A percentile compares a stretch with the other conserved stretches of the same genome.
Evolutionary conservation across 108 stramenopile genomes (phyloP).

Genomic region (Chaetoceros muelleri): DNA sequence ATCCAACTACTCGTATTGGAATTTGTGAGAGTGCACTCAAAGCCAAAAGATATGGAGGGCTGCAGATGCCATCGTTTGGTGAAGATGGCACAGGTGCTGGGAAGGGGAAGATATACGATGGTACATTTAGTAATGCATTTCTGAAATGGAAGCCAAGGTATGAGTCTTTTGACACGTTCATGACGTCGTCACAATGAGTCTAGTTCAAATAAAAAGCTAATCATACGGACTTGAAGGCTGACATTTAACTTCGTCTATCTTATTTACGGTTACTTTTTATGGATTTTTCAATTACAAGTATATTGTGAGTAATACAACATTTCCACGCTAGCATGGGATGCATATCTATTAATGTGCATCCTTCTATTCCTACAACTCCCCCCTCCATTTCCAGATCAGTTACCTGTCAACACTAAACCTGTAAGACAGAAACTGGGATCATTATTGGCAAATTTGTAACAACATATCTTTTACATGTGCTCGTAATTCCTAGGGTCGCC

Average conservation of each 20-base stretch:
- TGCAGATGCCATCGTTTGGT: slow-evolving; percentile 50
- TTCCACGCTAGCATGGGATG: neutral
- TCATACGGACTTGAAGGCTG: too few relatives aligned
- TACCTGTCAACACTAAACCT: too few relatives aligned
- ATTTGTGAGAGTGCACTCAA: slow-evolving; percentile 78
- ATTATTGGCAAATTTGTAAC: too few relatives aligned
- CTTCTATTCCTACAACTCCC: neutral
- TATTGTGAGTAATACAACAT: neutral
- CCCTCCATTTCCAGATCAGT: neutral
- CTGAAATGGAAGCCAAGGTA: slow-evolving; percentile 69
- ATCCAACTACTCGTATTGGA: slow-evolving; percentile 55
- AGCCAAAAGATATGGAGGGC: slow-evolving; percentile 24
- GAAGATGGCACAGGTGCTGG: slow-evolving; percentile 35
- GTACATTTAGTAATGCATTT: slow-evolving; percentile 43
- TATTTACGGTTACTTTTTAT: neutral
- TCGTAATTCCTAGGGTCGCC: neutral
- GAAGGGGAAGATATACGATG: slow-evolving; percentile 75
- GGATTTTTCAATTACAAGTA: neutral
- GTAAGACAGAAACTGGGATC: too few relatives aligned
- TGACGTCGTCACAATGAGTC: slow-evolving; percentile 23
- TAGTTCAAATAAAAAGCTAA: neutral
- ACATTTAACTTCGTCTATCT: too few relatives aligned
- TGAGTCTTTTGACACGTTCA: slow-evolving; percentile 71
- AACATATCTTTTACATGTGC: neutral
- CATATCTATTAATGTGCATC: neutral